Conservation (phyloP, 495 filamentous ascomycete species). For the Trypethelium eluteriae region DNA sequence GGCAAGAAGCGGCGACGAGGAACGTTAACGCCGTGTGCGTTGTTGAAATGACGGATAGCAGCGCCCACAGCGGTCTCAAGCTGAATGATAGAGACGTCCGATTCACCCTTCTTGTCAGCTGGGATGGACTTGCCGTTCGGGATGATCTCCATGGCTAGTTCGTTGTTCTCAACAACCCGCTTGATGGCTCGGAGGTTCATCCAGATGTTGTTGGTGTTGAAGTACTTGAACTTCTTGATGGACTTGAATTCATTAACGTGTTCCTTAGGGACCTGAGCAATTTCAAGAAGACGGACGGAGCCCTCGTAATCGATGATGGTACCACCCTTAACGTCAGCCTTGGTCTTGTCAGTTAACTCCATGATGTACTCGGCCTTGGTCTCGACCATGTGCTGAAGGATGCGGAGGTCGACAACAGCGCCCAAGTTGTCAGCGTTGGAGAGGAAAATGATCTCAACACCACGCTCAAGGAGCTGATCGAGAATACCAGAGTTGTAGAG, state of each 20-base stretch:
- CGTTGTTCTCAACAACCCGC: constrained; percentile 96
- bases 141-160: constrained; percentile 99
- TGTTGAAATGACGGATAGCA: constrained; percentile 96
- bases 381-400: constrained; percentile 98
- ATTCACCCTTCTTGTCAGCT: constrained; percentile 98
- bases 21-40: constrained; percentile 98
- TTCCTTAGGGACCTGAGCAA: constrained; percentile 99
- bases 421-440: constrained; percentile 99
- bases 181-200: constrained; percentile 96
- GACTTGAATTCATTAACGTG: constrained; percentile 99
- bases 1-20: constrained; percentile 96
- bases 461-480: constrained; percentile 87
- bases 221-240: constrained; percentile 99
- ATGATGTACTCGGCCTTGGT: constrained; percentile 96
- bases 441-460: constrained; percentile 96
- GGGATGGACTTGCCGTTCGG: constrained; percentile 98
- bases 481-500: constrained; percentile 99
- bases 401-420: constrained; percentile 92
- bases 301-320: constrained; percentile 99
- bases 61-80: constrained; percentile 98
- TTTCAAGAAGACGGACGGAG: constrained; percentile 90
- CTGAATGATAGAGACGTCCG: constrained; percentile 93
- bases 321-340: constrained; percentile 99
- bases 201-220: constrained; percentile 99
- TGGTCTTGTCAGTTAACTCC: constrained; percentile 99